Evolutionary conservation across 75 land plant genomes (phyloP).

Genomic region (Sequoia sempervirens): DNA sequence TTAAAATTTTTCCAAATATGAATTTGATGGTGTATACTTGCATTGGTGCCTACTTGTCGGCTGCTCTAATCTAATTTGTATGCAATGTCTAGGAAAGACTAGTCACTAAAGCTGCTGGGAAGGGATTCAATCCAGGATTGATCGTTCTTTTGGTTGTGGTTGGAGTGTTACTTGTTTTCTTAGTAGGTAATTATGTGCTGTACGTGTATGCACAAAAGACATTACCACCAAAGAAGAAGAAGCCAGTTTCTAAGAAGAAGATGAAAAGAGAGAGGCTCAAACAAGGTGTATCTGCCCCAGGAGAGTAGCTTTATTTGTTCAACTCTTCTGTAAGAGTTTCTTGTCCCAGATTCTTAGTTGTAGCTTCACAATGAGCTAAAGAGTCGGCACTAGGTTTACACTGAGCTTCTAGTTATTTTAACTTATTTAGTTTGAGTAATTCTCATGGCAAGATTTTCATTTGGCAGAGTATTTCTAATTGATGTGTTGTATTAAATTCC

Average conservation of each 20-base stretch:
- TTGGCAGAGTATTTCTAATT: neutral
- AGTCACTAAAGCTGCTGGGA: slow-evolving; percentile 7
- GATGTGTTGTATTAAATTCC: neutral
- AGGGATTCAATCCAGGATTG: slow-evolving; percentile 82
- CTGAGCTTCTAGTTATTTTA: neutral
- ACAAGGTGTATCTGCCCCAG: slow-evolving; percentile 89
- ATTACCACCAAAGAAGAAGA: slow-evolving; percentile 87
- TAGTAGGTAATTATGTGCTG: slow-evolving; percentile 74
- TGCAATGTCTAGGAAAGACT: slow-evolving; percentile 8
- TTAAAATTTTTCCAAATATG: neutral
- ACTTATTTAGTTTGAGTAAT: neutral
- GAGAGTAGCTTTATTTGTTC: slow-evolving; percentile 45
- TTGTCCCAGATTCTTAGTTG: neutral
- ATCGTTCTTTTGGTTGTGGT: slow-evolving; percentile 78
- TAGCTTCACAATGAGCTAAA: neutral
- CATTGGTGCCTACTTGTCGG: neutral
- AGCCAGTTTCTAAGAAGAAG: slow-evolving; percentile 98
- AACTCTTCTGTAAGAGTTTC: neutral
- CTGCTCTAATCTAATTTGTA: neutral
- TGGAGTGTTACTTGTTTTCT: slow-evolving; percentile 59
- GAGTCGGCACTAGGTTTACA: slow-evolving; percentile 2
- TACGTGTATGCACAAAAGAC: slow-evolving; percentile 86
- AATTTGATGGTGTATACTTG: neutral
- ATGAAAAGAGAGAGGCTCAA: slow-evolving; percentile 93
- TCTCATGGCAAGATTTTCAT: neutral